Base-by-base conservation (phyloP, 2,329 filamentous ascomycete species). In the Beauveria bassiana region DNA sequence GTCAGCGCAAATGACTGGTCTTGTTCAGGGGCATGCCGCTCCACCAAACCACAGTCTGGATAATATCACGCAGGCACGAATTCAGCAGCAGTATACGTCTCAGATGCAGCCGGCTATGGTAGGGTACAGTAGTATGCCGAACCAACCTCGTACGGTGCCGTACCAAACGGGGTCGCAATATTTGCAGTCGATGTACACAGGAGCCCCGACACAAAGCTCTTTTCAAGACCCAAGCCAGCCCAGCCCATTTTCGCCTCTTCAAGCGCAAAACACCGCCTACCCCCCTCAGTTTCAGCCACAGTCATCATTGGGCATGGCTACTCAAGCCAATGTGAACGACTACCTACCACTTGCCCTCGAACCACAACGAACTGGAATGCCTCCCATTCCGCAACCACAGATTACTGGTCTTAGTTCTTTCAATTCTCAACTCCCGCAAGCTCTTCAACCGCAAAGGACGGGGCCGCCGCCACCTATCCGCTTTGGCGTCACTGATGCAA, bases 1-100 rank as follows among this genome's bases (percentile, higher is more conserved):
- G 66, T 88, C 93, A 71, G 86, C 91, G 58, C 93, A 97, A 71
- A 84, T 93, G 73, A 97, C 95, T 5, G 92, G 93, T 9, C 80
- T 69, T 22, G 62, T 83, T 59, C 84, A 85, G 69, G 77, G 77
- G 12, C 86, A 86, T 65, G 79, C 90, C 61, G 88, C 89, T 31
- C 84, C 88, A 34, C 83, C 85, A 3, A 90, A 91, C 14, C 90
- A 93, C 73, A 93, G 87, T 71, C 72, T 96, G 67, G 82, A 86
- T 68, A 90, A 93, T 51, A 77, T 95, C 50, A 85, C 77, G 62
- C 87, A 90, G 69, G 81, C 83, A 64, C 82, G 86, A 54, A 73
- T 87, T 65, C 87, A 88, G 71, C 85, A 86, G 67, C 81, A 85
- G 65, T 84, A 82, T 58, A 74, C 81, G 56, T 72, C 74, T 62